Evolutionary conservation across 768 basidiomycete genomes (phyloP).

Genomic region (Trametopsis cervina): DNA sequence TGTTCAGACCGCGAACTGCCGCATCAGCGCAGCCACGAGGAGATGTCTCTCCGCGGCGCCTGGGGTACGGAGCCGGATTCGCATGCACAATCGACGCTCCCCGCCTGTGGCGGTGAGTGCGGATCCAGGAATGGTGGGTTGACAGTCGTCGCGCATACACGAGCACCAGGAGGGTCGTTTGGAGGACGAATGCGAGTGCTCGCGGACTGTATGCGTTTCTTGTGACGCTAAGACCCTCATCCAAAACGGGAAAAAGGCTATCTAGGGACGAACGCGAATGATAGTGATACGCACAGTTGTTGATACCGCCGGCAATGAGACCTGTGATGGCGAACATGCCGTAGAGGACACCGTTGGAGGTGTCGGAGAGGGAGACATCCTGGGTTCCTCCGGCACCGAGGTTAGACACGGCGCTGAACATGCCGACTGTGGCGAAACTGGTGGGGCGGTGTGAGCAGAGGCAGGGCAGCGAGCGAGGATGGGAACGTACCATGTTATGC

Average conservation of each 20-base stretch:
- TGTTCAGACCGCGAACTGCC: no score
- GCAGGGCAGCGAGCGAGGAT: neutral
- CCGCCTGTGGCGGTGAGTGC: no score
- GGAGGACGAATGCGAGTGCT: no score
- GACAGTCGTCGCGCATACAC: no score
- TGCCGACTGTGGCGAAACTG: conserved; percentile 31
- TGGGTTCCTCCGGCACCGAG: conserved; percentile 34
- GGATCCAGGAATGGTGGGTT: no score
- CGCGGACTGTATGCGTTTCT: no score
- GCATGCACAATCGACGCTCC: no score
- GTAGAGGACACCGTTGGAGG: conserved; percentile 35
- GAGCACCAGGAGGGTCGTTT: no score
- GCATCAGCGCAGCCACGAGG: no score
- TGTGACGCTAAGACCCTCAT: no score
- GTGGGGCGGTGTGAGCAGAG: neutral
- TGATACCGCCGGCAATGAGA: conserved; percentile 32
- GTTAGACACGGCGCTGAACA: conserved; percentile 33
- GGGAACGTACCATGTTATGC: conserved; percentile 24
- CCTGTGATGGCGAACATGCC: conserved; percentile 36
- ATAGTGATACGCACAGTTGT: conserved; percentile 20
- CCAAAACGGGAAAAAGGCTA: no score
- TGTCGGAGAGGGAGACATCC: conserved; percentile 33
- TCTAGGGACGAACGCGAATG: neutral
- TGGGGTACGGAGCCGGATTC: neutral
- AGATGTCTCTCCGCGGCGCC: no score